A percentile compares a stretch with the other conserved stretches of the same genome.
phyloP scores from a whole-genome alignment of 2,329 filamentous ascomycete species.

The Chalaropsis ovoidea region DNA sequence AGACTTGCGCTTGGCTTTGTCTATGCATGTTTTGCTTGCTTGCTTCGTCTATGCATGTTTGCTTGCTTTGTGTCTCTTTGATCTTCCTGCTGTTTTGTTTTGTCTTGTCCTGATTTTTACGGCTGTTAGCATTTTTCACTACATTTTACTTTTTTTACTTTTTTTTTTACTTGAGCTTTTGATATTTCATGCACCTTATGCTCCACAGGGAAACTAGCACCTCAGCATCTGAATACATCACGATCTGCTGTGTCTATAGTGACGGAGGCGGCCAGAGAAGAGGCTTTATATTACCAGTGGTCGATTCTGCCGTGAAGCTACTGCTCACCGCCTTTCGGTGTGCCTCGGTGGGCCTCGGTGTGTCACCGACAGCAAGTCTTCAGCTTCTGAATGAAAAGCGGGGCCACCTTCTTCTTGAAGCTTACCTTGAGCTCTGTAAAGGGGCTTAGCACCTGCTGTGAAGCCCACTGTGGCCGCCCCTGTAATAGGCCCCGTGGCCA shows the following conservation, averaged over 20 bases:
- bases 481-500: not conserved
- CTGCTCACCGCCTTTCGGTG: not conserved
- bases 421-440: not conserved
- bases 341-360: not conserved
- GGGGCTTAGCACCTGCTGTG: too few species aligned
- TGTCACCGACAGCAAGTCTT: not conserved
- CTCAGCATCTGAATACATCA: too few species aligned
- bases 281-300: too few species aligned
- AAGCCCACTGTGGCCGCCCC: too few species aligned
- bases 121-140: constrained; percentile 1
- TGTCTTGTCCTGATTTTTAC: not conserved
- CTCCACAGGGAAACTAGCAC: too few species aligned
- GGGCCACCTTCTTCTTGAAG: not conserved
- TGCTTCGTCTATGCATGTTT: not conserved
- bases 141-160: not conserved
- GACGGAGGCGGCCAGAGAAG: too few species aligned
- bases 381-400: not conserved
- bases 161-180: not conserved
- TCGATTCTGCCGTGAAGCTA: too few species aligned
- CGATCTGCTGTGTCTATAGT: too few species aligned
- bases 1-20: not conserved
- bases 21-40: not conserved
- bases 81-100: not conserved
- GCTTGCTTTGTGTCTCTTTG: too few species aligned
- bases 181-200: too few species aligned